These are phyloP conservation scores for Actinomucor elegans DNA, from an alignment of 371 early-diverging fungal species.

Conservation along the genomic window DNA sequence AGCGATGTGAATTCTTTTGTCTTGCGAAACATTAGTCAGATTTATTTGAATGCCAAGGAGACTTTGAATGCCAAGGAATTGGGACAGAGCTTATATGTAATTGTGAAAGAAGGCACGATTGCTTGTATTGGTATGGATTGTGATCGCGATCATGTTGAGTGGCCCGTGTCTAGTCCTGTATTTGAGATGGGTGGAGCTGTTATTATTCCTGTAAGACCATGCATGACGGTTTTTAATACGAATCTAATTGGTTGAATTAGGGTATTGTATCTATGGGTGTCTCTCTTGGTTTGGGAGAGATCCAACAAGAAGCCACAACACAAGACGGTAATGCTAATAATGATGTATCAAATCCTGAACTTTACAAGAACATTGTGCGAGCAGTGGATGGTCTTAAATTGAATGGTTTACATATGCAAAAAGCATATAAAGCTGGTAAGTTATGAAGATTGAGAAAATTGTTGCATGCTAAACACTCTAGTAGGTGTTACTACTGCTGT, in stretches of 20 bases:
- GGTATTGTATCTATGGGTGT: slow-evolving; percentile 55
- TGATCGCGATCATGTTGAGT: slow-evolving; percentile 34
- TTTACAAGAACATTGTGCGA: slow-evolving; percentile 32
- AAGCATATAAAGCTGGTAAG: slow-evolving; percentile 65
- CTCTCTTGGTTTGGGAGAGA: slow-evolving; percentile 59
- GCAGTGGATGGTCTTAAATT: slow-evolving; percentile 67
- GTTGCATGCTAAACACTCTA: no score
- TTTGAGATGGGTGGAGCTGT: slow-evolving; percentile 50
- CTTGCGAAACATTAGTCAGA: slow-evolving; percentile 48
- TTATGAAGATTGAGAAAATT: no score
- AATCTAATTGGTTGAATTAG: slow-evolving; percentile 14
- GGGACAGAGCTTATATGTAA: slow-evolving; percentile 30
- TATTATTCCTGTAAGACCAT: slow-evolving; percentile 35
- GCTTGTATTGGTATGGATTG: slow-evolving; percentile 57
- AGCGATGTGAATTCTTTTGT: slow-evolving; percentile 36
- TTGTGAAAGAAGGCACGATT: slow-evolving; percentile 52
- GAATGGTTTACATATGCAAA: slow-evolving; percentile 57
- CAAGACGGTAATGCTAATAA: slow-evolving; percentile 53
- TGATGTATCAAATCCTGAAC: slow-evolving; percentile 27
- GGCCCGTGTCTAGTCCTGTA: slow-evolving; percentile 38
- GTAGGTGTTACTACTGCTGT: slow-evolving; percentile 58
- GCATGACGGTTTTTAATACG: background rate
- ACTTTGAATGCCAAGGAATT: slow-evolving; percentile 4
- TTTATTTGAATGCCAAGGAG: slow-evolving; percentile 33
- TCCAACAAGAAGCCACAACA: slow-evolving; percentile 54